Conservation (phyloP, 2,329 filamentous ascomycete genomes). For the Talaromyces marneffei region DNA sequence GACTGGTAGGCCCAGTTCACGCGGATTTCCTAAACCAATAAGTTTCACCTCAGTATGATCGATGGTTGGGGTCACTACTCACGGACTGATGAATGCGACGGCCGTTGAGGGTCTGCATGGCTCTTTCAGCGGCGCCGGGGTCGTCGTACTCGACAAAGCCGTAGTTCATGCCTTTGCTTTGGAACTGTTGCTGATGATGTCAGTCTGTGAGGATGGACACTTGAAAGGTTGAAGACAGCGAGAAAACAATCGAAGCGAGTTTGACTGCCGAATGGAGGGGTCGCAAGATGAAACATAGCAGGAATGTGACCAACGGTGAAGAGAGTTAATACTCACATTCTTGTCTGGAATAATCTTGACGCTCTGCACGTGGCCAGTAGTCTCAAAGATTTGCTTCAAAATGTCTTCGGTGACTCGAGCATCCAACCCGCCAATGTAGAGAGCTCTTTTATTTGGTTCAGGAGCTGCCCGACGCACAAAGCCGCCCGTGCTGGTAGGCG, state of each 20-base stretch:
- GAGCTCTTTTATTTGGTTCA: conserved; percentile 95
- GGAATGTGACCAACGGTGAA: not conserved
- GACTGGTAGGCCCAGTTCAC: conserved; percentile 99
- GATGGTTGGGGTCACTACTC: conserved; percentile 37
- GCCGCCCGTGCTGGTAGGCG: conserved; percentile 72
- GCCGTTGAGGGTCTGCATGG: conserved; percentile 95
- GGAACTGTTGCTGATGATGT: conserved; percentile 30
- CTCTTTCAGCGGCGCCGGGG: conserved; percentile 88
- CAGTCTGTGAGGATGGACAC: not conserved
- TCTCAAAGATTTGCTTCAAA: conserved; percentile 96
- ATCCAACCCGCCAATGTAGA: conserved; percentile 93
- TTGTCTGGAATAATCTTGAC: conserved; percentile 99
- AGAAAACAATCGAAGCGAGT: not conserved
- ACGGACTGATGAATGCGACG: conserved; percentile 92
- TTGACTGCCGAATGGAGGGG: not conserved
- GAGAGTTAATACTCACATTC: conserved; percentile 66
- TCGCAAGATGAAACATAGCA: not conserved
- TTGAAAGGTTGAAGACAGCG: not conserved
- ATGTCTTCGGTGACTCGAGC: conserved; percentile 94
- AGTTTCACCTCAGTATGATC: conserved; percentile 6
- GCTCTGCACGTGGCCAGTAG: conserved; percentile 93
- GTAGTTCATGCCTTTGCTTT: conserved; percentile 97
- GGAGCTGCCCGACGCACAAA: conserved; percentile 86
- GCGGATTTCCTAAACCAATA: conserved; percentile 71
- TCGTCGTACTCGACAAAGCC: conserved; percentile 99